Percentiles rank a stretch among this genome's conserved stretches.
Evolutionary conservation across 352 stramenopile genomes (phyloP).

Genomic region (Pythium chondricola): DNA sequence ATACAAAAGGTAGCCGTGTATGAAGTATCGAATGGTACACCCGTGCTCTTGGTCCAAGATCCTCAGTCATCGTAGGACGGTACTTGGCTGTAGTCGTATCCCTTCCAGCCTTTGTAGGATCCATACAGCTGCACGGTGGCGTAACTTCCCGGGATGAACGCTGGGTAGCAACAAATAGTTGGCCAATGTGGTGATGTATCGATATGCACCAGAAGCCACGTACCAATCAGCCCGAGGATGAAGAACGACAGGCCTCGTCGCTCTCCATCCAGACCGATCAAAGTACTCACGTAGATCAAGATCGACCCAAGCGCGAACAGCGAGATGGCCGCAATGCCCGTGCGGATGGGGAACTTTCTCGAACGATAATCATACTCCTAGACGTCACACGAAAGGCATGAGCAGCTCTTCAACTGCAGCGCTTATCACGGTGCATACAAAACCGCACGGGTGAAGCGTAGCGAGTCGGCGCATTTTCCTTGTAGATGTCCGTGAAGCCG

Average conservation of each 20-base stretch:
- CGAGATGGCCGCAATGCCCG: constrained; percentile 56
- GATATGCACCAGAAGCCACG: background rate
- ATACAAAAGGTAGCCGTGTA: no score
- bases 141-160: constrained; percentile 81
- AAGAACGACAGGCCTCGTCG: constrained; percentile 68
- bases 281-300: constrained; percentile 70
- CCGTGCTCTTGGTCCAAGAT: no score
- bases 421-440: no score
- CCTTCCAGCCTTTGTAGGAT: constrained; percentile 77
- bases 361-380: constrained; percentile 28
- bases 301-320: constrained; percentile 69
- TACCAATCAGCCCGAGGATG: constrained; percentile 76
- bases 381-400: no score
- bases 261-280: constrained; percentile 70
- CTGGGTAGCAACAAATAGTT: constrained; percentile 20
- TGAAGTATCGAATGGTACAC: no score
- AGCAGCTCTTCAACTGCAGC: no score
- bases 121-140: constrained; percentile 74
- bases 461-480: constrained; percentile 17
- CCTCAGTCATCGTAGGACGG: constrained; percentile 83
- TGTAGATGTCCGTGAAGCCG: constrained; percentile 30
- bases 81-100: constrained; percentile 80
- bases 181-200: background rate
- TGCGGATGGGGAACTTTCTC: constrained; percentile 67
- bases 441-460: constrained; percentile 10